These are phyloP conservation scores for Umbilicus rupestris DNA, from an alignment of 164 flowering plant genomes.

Conservation along the genomic window DNA sequence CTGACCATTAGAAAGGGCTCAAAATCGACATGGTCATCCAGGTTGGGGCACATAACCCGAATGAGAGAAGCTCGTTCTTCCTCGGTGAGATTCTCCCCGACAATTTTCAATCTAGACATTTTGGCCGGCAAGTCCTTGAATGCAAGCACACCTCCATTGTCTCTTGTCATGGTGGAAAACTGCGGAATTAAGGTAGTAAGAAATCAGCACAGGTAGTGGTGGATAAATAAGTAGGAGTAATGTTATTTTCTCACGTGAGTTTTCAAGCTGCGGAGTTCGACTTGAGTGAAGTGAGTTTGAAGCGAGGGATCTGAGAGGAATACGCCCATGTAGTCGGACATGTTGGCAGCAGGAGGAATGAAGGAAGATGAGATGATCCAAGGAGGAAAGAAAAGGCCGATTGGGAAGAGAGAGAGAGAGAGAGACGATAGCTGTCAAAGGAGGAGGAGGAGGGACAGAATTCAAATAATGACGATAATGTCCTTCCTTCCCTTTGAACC, in stretches of 20 bases:
- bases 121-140: conserved; percentile 51
- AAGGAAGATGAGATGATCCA: background rate
- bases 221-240: background rate
- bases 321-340: conserved; percentile 1
- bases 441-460: background rate
- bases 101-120: conserved; percentile 67
- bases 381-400: background rate
- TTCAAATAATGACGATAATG: conserved; percentile 10
- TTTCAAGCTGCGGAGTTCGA: conserved; percentile 9
- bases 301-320: conserved; percentile 10
- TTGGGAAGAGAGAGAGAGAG: background rate
- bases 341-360: background rate
- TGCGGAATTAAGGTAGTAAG: conserved; percentile 14
- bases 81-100: conserved; percentile 72
- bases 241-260: background rate
- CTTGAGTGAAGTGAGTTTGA: conserved; percentile 10
- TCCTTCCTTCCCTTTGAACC: background rate
- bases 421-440: background rate
- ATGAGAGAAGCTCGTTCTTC: conserved; percentile 54
- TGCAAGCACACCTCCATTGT: conserved; percentile 44
- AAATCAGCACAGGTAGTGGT: background rate
- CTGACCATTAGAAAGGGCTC: conserved; percentile 65
- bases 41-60: conserved; percentile 30
- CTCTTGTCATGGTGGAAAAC: conserved; percentile 69
- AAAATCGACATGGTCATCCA: conserved; percentile 68